phyloP scores from a whole-genome alignment of 169 alveolate genomes.

The Plasmodium sp. region DNA sequence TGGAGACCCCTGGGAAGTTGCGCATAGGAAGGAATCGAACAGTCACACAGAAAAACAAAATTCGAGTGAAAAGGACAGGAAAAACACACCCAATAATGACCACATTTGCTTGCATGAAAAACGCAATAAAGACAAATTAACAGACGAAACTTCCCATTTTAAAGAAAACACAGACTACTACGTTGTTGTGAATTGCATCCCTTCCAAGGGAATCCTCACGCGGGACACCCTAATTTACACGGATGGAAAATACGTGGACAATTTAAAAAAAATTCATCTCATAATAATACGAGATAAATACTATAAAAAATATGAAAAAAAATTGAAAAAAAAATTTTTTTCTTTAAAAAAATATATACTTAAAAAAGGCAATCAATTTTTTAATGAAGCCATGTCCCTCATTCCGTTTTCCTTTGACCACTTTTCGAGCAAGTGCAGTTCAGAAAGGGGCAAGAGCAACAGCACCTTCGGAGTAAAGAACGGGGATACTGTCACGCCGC shows the following conservation, averaged over 20 bases:
- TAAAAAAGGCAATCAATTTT: constrained; percentile 55
- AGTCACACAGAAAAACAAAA: background rate
- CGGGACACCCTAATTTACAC: constrained; percentile 63
- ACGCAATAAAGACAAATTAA: background rate
- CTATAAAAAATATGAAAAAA: constrained; percentile 55
- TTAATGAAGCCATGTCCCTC: constrained; percentile 47
- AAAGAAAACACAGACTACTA: background rate
- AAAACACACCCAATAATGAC: background rate
- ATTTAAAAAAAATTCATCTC: constrained; percentile 42
- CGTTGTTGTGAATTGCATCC: constrained; percentile 43
- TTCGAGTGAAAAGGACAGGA: background rate
- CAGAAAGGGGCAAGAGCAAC: background rate
- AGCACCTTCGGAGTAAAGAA: background rate
- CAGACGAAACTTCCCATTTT: background rate
- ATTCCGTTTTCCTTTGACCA: constrained; percentile 25
- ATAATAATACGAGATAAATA: constrained; percentile 52
- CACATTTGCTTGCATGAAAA: background rate
- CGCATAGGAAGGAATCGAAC: background rate
- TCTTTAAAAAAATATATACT: constrained; percentile 47
- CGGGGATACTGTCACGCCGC: background rate
- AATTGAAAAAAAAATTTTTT: constrained; percentile 6
- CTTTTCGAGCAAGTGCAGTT: constrained; percentile 7
- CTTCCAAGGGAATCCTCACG: constrained; percentile 31
- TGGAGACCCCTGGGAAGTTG: background rate
- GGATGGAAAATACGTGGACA: constrained; percentile 63